A percentile compares a stretch with the other conserved stretches of the same genome.
phyloP scores from a whole-genome alignment of 768 basidiomycete species.

The Rhodotorula toruloides region DNA sequence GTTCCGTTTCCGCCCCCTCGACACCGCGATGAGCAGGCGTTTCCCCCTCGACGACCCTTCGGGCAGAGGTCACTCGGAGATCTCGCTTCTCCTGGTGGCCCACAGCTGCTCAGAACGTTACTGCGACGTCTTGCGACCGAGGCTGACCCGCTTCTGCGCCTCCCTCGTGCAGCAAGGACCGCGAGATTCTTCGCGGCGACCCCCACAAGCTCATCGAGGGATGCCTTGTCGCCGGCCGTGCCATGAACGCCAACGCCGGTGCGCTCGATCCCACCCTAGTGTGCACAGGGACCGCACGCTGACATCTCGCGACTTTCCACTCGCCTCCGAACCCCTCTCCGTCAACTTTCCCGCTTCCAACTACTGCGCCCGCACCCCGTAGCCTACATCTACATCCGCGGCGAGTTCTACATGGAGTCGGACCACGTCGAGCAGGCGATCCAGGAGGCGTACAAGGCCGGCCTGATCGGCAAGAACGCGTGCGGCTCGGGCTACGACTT shows the following conservation, averaged over 20 bases:
- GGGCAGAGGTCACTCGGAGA: neutral
- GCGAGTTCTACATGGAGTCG: constrained; percentile 95
- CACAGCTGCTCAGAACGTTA: too few species aligned
- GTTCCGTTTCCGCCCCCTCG: neutral
- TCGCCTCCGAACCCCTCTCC: neutral
- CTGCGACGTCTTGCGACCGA: neutral
- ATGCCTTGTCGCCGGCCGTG: constrained; percentile 91
- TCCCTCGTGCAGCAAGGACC: constrained; percentile 62
- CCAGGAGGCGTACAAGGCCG: constrained; percentile 84
- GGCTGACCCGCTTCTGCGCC: neutral
- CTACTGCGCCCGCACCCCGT: neutral
- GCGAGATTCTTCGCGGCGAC: constrained; percentile 94
- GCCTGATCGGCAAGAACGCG: constrained; percentile 80
- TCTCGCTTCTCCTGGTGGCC: neutral
- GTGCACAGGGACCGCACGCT: too few species aligned
- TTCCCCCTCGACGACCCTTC: neutral
- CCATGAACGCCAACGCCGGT: constrained; percentile 88
- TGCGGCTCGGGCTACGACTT: constrained; percentile 91
- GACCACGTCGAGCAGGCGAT: constrained; percentile 91
- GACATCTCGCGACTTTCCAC: neutral
- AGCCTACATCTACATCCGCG: constrained; percentile 99
- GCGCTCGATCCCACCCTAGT: constrained; percentile 24
- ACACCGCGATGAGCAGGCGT: neutral
- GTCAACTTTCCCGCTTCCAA: neutral
- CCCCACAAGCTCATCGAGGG: constrained; percentile 98